A percentile compares a stretch with the other conserved stretches of the same genome.
These are phyloP conservation scores for Garcia nutans DNA, from an alignment of 345 rosid genomes.

Conservation along the genomic window DNA sequence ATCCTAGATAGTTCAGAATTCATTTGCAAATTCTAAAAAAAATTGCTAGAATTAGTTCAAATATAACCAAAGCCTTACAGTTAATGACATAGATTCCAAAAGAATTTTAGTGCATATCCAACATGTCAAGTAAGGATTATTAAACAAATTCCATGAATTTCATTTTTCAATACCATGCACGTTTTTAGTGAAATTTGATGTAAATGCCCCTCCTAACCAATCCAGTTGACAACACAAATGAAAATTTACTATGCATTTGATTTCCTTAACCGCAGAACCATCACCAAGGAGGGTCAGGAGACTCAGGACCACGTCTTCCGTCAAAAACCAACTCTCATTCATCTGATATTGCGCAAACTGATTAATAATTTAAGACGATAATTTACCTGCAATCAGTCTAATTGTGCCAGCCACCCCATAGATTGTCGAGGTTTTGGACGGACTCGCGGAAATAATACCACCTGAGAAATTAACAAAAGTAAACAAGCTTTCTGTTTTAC, in stretches of 20 bases:
- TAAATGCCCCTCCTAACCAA: background rate
- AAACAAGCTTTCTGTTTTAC: background rate
- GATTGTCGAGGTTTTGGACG: conserved; percentile 50
- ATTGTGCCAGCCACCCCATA: conserved; percentile 90
- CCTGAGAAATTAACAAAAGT: conserved; percentile 35
- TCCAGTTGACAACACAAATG: background rate
- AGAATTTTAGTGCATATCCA: no score
- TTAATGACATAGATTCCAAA: no score
- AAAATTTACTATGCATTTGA: background rate
- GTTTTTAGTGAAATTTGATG: background rate
- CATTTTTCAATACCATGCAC: no score
- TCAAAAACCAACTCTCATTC: background rate
- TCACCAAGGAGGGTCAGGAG: no score
- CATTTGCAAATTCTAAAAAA: no score
- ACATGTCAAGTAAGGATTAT: no score
- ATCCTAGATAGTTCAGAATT: no score
- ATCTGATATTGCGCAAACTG: background rate
- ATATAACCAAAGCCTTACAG: no score
- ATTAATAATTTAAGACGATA: background rate
- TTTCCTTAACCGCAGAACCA: background rate
- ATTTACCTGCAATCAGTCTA: conserved; percentile 75
- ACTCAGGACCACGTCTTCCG: background rate
- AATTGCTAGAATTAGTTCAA: no score
- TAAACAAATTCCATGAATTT: no score
- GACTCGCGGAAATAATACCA: conserved; percentile 39